Percentiles rank a stretch among this genome's conserved stretches.
Evolutionary conservation across 805 yeast genomes (phyloP).

Genomic region (Saccharomyces paradoxus): DNA sequence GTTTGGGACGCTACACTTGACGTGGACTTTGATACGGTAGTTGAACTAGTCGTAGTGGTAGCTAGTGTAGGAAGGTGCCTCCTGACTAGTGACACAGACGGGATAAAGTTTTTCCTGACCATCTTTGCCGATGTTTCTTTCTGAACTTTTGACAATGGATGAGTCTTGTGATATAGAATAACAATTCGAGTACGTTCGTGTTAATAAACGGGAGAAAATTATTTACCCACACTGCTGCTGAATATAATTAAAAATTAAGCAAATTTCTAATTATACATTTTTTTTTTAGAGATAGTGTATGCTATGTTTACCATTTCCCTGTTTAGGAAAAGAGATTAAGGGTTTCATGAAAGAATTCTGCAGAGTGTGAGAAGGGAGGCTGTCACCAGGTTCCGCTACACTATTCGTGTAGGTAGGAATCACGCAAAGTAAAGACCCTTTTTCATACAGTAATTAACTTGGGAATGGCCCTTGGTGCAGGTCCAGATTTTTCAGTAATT

Average conservation of each 20-base stretch:
- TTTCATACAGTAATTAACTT: not conserved
- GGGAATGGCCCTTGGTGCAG: not conserved
- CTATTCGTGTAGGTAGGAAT: not conserved
- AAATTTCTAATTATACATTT: not conserved
- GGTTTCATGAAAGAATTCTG: not conserved
- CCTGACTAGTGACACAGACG: constrained; percentile 21
- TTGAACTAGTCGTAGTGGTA: constrained; percentile 3
- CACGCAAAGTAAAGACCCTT: not conserved
- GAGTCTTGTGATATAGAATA: not conserved
- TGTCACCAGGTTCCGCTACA: not conserved
- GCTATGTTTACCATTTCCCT: not conserved
- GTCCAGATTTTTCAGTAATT: not conserved
- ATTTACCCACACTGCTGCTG: not conserved
- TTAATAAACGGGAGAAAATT: not conserved
- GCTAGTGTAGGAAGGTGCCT: constrained; percentile 20
- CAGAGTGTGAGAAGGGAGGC: not conserved
- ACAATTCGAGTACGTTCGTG: not conserved
- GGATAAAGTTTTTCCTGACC: not conserved
- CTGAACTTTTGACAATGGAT: not conserved
- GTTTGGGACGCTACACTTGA: not conserved
- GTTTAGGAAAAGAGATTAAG: not conserved
- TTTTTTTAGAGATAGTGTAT: not conserved
- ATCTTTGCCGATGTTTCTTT: not conserved
- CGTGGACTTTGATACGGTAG: not conserved
- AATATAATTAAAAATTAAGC: not conserved